Evolutionary conservation across 2,329 filamentous ascomycete genomes (phyloP), one percentile per base, ranked within the genome.

Genomic region (Balansia obtecta): DNA sequence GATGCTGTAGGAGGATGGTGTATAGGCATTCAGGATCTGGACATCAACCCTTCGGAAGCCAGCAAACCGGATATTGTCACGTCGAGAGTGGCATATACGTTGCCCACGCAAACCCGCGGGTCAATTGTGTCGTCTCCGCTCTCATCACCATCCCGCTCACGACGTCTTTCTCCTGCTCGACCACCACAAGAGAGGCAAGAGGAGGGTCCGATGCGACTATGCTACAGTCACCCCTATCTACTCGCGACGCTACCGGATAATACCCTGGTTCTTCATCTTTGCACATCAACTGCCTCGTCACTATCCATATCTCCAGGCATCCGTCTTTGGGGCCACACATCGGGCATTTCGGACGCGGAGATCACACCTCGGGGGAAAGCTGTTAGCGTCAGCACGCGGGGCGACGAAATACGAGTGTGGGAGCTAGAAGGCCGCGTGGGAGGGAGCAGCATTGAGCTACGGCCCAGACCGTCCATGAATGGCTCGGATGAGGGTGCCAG

Each of bases 251-350:
- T 95, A 55, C 81, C 85, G 0, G 89, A 96, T 65, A 96, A 96
- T 61, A 95, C 90, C 0, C 71, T 95, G 27, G 83, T 88, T 1
- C 72, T 95, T 34, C 86, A 93, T 61, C 74, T 94, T 33, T 87
- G 91, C 57, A 88, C 80, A 4, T 91, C 88, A 0, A 87, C 78
- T 3, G 69, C 79, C 1, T 74, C 79, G 0, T 69, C 73, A 0
- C 72, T 95, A 2, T 79, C 77, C 1, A 82, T 96, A 50, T 84
- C 85, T 38, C 70, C 80, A 0, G 87, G 86, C 1, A 83, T 82
- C 55, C 77, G 88, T 30, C 77, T 96, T 6, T 95, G 88, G 86
- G 90, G 90, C 8, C 90, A 95, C 62, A 95, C 90, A 0, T 94
- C 89, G 1, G 87, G 86, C 3, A 88, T 96, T 34, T 88, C 86